Percentiles rank a stretch among this genome's conserved stretches.
Conservation (phyloP, 2,329 filamentous ascomycete species). For the Simplicillium aogashimaense region DNA sequence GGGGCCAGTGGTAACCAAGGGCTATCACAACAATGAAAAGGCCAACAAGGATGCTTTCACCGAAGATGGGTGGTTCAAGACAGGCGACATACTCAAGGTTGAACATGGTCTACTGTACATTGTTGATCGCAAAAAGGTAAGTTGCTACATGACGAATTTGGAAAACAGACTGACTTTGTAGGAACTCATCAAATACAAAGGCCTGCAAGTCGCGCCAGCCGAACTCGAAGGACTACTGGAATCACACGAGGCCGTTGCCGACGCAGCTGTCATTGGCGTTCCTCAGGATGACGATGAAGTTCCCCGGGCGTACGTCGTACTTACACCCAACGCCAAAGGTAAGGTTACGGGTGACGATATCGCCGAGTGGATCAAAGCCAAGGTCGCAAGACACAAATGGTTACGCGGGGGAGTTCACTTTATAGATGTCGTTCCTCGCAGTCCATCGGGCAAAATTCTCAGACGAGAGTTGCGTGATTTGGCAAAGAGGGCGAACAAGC, state of each 20-base stretch:
- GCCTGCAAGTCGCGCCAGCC: slow-evolving; percentile 56
- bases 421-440: slow-evolving; percentile 58
- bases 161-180: slow-evolving; percentile 15
- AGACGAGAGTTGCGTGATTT: slow-evolving; percentile 25
- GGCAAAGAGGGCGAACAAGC: slow-evolving; percentile 15
- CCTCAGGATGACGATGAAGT: slow-evolving; percentile 33
- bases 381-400: slow-evolving; percentile 47
- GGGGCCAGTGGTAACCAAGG: slow-evolving; percentile 62
- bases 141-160: not conserved
- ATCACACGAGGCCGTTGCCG: slow-evolving; percentile 31
- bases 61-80: slow-evolving; percentile 57
- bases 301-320: slow-evolving; percentile 31
- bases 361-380: slow-evolving; percentile 13
- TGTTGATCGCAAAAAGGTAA: slow-evolving; percentile 65
- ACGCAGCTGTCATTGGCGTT: slow-evolving; percentile 54
- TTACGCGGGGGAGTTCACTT: slow-evolving; percentile 61
- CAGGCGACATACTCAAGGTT: slow-evolving; percentile 68
- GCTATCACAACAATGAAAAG: slow-evolving; percentile 59
- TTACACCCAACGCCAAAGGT: slow-evolving; percentile 11
- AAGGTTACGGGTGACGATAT: slow-evolving; percentile 16
- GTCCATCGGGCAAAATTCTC: slow-evolving; percentile 40
- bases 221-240: slow-evolving; percentile 44
- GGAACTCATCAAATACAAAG: slow-evolving; percentile 49
- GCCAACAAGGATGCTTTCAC: slow-evolving; percentile 53
- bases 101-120: slow-evolving; percentile 65